Conservation (phyloP, 164 flowering plant species). For the Aristolochia californica region DNA sequence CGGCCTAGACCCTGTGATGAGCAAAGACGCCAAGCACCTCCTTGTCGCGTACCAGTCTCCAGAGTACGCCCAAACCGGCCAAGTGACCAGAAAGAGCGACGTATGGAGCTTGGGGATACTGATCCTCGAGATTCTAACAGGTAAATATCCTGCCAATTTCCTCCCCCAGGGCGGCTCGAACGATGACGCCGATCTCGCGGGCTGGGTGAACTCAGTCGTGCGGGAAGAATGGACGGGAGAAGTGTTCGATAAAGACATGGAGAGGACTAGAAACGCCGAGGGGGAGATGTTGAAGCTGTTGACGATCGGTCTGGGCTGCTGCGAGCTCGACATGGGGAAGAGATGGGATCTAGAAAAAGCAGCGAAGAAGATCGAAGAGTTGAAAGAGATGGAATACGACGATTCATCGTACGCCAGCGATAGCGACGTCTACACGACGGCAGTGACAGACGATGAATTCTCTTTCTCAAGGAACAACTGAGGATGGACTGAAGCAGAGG, state of each 20-base stretch:
- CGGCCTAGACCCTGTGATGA: conserved; percentile 45
- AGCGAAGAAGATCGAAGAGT: conserved; percentile 46
- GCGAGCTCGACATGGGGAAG: conserved; percentile 49
- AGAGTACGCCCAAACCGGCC: conserved; percentile 31
- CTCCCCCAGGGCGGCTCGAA: conserved; percentile 19
- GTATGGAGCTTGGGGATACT: conserved; percentile 79
- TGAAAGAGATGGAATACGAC: conserved; percentile 38
- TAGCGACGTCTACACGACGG: conserved; percentile 26
- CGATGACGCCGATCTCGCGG: conserved; percentile 25
- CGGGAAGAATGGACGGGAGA: conserved; percentile 25
- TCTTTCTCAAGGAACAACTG: conserved; percentile 13
- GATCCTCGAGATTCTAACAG: conserved; percentile 67
- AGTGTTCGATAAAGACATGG: conserved; percentile 60
- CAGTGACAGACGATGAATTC: conserved; percentile 31
- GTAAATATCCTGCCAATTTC: conserved; percentile 36
- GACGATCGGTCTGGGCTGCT: conserved; percentile 54
- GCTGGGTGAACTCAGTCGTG: conserved; percentile 43
- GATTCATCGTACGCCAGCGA: conserved; percentile 46
- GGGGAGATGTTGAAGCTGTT: conserved; percentile 58
- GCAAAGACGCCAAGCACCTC: conserved; percentile 40
- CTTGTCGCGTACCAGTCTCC: conserved; percentile 83
- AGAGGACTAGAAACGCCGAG: conserved; percentile 18
- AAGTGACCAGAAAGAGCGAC: conserved; percentile 57
- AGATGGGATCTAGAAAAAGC: conserved; percentile 58
- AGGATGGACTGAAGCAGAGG: background rate